Evolutionary conservation across 2,329 filamentous ascomycete species (phyloP).

Genomic region (Alternaria sp.): DNA sequence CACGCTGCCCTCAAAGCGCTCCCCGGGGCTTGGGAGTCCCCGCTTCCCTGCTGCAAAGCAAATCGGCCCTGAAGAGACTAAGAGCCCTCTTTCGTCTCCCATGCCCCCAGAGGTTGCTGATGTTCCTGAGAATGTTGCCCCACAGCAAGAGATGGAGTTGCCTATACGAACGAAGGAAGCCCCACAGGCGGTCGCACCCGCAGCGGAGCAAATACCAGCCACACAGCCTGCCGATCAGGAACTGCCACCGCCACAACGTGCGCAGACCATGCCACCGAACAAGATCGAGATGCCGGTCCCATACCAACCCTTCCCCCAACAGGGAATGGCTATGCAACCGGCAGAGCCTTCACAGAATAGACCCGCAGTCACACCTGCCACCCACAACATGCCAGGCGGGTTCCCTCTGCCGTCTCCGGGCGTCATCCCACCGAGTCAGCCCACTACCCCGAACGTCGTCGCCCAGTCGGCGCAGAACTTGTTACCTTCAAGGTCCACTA

Average conservation of each 20-base stretch:
- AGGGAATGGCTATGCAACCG: neutral
- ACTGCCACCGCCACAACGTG: slow-evolving; percentile 20
- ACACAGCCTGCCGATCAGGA: slow-evolving; percentile 14
- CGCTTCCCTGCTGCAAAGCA: slow-evolving; percentile 51
- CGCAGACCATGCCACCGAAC: slow-evolving; percentile 28
- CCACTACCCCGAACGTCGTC: slow-evolving; percentile 41
- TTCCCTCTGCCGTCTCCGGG: slow-evolving; percentile 61
- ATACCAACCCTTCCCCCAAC: slow-evolving; percentile 7
- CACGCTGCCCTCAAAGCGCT: slow-evolving; percentile 90
- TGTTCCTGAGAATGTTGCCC: slow-evolving; percentile 13
- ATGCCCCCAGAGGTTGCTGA: slow-evolving; percentile 21
- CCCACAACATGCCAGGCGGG: slow-evolving; percentile 61
- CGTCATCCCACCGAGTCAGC: slow-evolving; percentile 49
- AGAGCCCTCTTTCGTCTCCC: slow-evolving; percentile 25
- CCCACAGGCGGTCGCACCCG: neutral
- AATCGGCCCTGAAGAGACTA: slow-evolving; percentile 52
- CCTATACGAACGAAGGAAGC: neutral
- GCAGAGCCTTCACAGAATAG: slow-evolving; percentile 25
- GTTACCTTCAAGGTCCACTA: slow-evolving; percentile 24
- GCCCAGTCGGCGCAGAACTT: slow-evolving; percentile 27
- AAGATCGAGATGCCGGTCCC: slow-evolving; percentile 36
- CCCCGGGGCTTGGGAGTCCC: slow-evolving; percentile 65
- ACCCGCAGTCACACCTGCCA: slow-evolving; percentile 34
- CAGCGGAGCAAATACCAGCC: neutral
- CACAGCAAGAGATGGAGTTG: slow-evolving; percentile 13